Conservation (phyloP, 305 asterid species). For the Fraxinus angustifolia region DNA sequence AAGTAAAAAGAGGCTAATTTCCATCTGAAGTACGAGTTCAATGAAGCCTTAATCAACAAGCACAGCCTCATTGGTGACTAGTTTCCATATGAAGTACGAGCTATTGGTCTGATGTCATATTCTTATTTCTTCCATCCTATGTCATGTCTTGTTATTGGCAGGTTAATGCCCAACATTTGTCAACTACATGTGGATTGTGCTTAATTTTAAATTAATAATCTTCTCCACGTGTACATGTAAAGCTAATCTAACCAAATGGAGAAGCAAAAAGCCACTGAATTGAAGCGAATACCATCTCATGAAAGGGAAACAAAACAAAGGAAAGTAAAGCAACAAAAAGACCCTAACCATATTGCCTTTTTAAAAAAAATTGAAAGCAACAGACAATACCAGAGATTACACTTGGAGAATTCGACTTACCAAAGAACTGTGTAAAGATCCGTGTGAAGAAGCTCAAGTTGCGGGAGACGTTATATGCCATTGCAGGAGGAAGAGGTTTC, state of each 20-base stretch:
- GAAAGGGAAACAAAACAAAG: background rate
- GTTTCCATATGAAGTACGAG: background rate
- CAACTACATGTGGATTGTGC: background rate
- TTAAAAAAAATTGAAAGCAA: background rate
- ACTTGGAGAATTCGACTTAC: conserved; percentile 34
- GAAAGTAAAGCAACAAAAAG: background rate
- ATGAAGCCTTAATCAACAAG: background rate
- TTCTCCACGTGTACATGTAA: background rate
- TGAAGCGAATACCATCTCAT: background rate
- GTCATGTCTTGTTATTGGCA: background rate
- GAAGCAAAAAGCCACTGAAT: background rate
- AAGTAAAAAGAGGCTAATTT: background rate
- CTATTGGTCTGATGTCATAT: background rate
- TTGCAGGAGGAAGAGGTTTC: conserved; percentile 85
- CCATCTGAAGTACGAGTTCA: background rate
- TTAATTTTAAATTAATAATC: background rate
- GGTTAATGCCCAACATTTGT: background rate
- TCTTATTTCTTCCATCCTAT: background rate
- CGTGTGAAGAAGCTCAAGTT: conserved; percentile 88
- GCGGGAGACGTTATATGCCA: conserved; percentile 77
- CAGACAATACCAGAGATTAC: background rate
- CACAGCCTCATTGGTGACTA: background rate
- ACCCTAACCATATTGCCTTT: background rate
- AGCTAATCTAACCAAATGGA: background rate
- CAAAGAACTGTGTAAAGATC: conserved; percentile 88